Base-by-base conservation (phyloP, 106 monocot species). In the Posidonia australis region DNA sequence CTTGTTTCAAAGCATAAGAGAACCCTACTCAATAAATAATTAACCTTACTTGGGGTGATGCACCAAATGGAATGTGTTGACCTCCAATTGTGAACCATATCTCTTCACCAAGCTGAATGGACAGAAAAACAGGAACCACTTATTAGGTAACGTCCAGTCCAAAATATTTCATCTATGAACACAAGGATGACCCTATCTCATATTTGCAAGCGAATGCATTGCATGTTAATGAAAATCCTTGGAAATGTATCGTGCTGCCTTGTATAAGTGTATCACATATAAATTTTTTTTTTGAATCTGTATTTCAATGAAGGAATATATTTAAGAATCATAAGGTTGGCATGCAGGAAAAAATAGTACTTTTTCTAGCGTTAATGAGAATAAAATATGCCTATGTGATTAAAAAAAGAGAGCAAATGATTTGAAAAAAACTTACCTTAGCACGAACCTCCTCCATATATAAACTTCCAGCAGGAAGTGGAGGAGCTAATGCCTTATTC, bases 361-460 rank as follows among this genome's bases (percentile, higher is more conserved):
- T 36, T 4, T 36, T 36, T 36, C 7, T 36, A 7, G n/a, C 3
- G 21, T 20, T 22, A 19, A 11, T 29, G 28, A 58, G 30, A 28
- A 58, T 31, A 17, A 16, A 55, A 31, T 62, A 17, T 44, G 13
- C 9, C 61, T 10, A 31, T 44, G 22, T 45, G 23, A 53, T 46
- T 14, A 46, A n/a, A n/a, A n/a, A n/a, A 19, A 51, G 58, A 60
- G 13, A 60, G 13, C 58, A 36, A 9, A 10, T 1, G 0, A 14
- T 9, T 21, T 21, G n/a, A 9, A 66, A 65, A 13, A 73, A 11
- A 21, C 53, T 22, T 36, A 90, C 94, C 90, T 90, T 90, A 54
- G 86, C 84, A 77, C 82, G 89, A 18, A 94, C 90, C 67, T 94
- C 94, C 71, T 94, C 94, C 86, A 90, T 90, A 71, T 94, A 94